phyloP scores from a whole-genome alignment of 176 grass and related monocot genomes.

The Coix lacrymajobi region DNA sequence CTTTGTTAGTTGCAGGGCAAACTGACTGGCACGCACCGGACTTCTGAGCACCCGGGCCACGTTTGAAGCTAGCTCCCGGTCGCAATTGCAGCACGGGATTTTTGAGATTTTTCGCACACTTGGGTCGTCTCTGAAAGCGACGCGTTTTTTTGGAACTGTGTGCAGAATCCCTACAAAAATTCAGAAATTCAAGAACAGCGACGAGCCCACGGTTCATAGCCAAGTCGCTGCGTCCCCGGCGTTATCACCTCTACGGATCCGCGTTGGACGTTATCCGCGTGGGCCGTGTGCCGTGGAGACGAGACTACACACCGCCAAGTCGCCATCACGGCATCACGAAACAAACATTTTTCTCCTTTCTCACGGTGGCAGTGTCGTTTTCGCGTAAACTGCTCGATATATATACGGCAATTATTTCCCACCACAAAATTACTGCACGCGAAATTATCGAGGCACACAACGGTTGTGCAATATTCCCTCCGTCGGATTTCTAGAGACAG shows the following conservation, averaged over 20 bases:
- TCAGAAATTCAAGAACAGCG: neutral
- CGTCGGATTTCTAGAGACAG: too few species aligned
- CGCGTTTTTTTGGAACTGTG: neutral
- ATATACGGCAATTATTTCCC: neutral
- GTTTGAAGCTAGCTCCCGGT: too few species aligned
- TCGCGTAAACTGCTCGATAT: neutral
- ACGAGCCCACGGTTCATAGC: neutral
- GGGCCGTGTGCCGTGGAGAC: neutral
- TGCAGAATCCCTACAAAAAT: neutral
- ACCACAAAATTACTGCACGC: neutral
- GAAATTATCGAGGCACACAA: neutral
- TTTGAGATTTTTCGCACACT: neutral
- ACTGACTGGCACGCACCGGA: too few species aligned
- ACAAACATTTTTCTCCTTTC: neutral
- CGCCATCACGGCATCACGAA: accelerated
- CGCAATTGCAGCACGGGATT: neutral
- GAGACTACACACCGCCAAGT: too few species aligned
- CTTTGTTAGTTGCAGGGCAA: too few species aligned
- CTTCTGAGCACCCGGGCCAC: too few species aligned
- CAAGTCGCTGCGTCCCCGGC: neutral
- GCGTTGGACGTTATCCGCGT: slow-evolving; percentile 29
- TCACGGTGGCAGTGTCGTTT: neutral
- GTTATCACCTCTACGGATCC: slow-evolving; percentile 13
- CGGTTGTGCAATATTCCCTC: too few species aligned
- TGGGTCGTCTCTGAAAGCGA: neutral